phyloP scores from a whole-genome alignment of 257 asterid species.

The Lycium ferocissimum region DNA sequence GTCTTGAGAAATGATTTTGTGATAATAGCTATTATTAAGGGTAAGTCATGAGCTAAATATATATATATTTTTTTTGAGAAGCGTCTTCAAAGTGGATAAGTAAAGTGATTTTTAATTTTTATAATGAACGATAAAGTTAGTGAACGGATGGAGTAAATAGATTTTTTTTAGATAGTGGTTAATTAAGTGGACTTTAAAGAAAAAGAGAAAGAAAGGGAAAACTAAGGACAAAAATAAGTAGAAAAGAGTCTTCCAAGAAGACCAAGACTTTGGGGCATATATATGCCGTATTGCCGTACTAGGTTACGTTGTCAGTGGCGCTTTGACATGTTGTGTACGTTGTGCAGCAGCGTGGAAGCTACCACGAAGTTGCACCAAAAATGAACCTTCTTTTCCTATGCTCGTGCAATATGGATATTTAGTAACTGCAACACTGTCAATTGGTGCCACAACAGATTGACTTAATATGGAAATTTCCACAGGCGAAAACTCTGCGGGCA shows the following conservation, averaged over 20 bases:
- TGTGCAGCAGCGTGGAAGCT: neutral
- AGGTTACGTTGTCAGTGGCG: neutral
- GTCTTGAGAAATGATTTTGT: no score
- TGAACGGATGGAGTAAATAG: neutral
- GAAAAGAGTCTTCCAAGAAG: neutral
- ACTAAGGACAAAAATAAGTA: neutral
- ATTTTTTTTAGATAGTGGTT: neutral
- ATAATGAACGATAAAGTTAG: no score
- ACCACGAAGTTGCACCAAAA: constrained; percentile 1
- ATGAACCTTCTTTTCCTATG: neutral
- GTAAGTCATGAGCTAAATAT: no score
- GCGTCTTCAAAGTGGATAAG: no score
- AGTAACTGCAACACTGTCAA: neutral
- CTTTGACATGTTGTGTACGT: neutral
- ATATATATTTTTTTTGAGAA: no score
- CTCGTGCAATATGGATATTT: neutral
- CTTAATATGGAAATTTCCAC: neutral
- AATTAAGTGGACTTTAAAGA: neutral
- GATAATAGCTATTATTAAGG: no score
- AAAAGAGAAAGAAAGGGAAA: neutral
- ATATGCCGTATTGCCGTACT: neutral
- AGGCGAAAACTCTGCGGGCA: neutral
- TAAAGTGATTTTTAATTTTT: no score
- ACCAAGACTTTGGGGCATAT: constrained; percentile 1
- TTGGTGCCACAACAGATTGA: neutral